These are phyloP conservation scores for Grigorovia jiainica DNA, from an alignment of 805 yeast species.

Conservation along the genomic window DNA sequence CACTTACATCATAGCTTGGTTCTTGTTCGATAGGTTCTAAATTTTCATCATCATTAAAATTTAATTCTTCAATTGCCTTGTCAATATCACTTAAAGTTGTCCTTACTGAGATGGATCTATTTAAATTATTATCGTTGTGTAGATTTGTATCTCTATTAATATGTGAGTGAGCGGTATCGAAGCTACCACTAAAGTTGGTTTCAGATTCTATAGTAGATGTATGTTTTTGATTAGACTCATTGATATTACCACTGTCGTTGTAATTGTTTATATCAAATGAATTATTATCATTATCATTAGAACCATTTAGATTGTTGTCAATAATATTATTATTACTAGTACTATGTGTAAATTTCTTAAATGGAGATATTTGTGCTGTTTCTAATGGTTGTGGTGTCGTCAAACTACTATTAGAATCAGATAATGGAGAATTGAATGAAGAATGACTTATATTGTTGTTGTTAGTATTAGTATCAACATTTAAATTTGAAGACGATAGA, in stretches of 20 bases:
- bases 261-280: no score
- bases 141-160: background rate
- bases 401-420: conserved; percentile 15
- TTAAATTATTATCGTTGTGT: conserved; percentile 5
- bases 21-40: background rate
- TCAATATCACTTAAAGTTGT: conserved; percentile 64
- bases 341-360: conserved; percentile 1
- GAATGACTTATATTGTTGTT: background rate
- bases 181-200: background rate
- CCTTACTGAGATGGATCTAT: conserved; percentile 35
- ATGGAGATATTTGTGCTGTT: conserved; percentile 11
- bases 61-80: conserved; percentile 57
- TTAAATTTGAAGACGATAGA: conserved; percentile 16
- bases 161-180: background rate
- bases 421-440: background rate
- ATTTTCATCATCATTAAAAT: conserved; percentile 18
- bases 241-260: no score
- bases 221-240: background rate
- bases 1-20: background rate
- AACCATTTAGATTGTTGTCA: no score
- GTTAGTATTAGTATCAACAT: background rate
- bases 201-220: background rate
- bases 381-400: conserved; percentile 23
- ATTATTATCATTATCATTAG: background rate
- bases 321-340: background rate